Evolutionary conservation across 345 rosid species (phyloP), one percentile per base, ranked within the genome.

Genomic region (Eucalyptus brandiana): DNA sequence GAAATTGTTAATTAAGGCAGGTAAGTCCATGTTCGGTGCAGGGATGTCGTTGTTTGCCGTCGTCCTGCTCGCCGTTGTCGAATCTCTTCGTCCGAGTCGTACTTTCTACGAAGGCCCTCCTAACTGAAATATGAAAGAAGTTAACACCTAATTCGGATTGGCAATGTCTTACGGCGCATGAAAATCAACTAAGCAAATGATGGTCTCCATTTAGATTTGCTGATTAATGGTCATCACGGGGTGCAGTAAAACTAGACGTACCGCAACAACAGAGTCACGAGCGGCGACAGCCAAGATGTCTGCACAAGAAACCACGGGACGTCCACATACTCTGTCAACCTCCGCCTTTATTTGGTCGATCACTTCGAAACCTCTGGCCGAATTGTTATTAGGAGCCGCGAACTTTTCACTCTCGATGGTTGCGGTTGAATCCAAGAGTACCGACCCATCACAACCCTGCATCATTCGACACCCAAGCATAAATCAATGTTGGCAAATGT

Each of bases 361-460:
- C 81, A 94, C 97, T 19, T 92, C 94, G 23, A 93, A 96, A 50
- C 96, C 97, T 37, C 97, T 85, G 3, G 90, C 89, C 1, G 96
- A 95, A 30, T 93, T 91, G 12, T 28, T 48, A 56, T 95, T 95
- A 2, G 94, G 86, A 19, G 0, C 0, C 3, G 95, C 94, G 56
- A 89, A 89, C 92, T 96, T 95, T 91, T 96, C 97, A 49, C 94
- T 95, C 44, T 87, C 92, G 15, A 96, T 91, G 14, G 92, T 92
- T 19, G 95, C 47, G 2, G 96, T 89, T 37, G 92, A 87, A 91
- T 96, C 97, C 86, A 96, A 86, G 88, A 96, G 94, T 89, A 93
- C 51, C 30, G 97, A 96, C 3, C 91, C 98, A 62, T 96, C 98
- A 88, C 97, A 96, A 30, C 97, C 97, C 96, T 96, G 54, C 51